Conservation (phyloP, 768 basidiomycete genomes). For the Boletus reticuloceps region DNA sequence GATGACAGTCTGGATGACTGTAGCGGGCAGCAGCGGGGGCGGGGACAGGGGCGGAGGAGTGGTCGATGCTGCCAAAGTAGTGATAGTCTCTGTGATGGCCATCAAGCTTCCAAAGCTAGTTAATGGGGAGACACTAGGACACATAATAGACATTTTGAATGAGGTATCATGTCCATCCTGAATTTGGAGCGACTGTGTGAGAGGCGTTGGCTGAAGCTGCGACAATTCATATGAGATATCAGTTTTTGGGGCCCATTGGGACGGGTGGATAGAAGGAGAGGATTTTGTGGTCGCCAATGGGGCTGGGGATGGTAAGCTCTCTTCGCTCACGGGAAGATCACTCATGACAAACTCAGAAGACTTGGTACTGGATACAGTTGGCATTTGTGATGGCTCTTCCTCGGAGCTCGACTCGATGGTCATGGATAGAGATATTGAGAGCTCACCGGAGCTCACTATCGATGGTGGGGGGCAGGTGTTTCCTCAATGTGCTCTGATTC, state of each 20-base stretch:
- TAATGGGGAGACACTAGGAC: constrained; percentile 50
- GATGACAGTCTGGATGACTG: constrained; percentile 16
- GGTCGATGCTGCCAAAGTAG: constrained; percentile 18
- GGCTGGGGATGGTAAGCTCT: constrained; percentile 30
- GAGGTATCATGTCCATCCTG: constrained; percentile 63
- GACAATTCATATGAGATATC: constrained; percentile 77
- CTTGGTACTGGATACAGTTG: constrained; percentile 41
- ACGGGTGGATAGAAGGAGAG: constrained; percentile 38
- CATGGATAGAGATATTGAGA: constrained; percentile 27
- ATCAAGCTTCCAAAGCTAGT: constrained; percentile 33
- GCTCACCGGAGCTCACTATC: constrained; percentile 21
- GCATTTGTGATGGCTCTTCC: constrained; percentile 30
- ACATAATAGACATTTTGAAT: constrained; percentile 71
- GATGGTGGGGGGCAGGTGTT: constrained; percentile 5
- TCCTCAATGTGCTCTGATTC: constrained; percentile 18
- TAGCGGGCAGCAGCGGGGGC: constrained; percentile 25
- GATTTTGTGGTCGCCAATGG: constrained; percentile 37
- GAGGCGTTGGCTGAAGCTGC: constrained; percentile 68
- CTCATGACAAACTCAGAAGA: constrained; percentile 35
- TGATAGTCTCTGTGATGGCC: constrained; percentile 34
- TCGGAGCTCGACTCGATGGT: constrained; percentile 33
- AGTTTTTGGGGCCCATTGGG: constrained; percentile 61
- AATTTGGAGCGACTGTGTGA: constrained; percentile 46
- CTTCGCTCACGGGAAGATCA: constrained; percentile 29
- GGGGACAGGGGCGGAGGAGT: background rate